Evolutionary conservation across 1,284 basidiomycete species (phyloP).

Genomic region (Mycosarcoma maydis): DNA sequence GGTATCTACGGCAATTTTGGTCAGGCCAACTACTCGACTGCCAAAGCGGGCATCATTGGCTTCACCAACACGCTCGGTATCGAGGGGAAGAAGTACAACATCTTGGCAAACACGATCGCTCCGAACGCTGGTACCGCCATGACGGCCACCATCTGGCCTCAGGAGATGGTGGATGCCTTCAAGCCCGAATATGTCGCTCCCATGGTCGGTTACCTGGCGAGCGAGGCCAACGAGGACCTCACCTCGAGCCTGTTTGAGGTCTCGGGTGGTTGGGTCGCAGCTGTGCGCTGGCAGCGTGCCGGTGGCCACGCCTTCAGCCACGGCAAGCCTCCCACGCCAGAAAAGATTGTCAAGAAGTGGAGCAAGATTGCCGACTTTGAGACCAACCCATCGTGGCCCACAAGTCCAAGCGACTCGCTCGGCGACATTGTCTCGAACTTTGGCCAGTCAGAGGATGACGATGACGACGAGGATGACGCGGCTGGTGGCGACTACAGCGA

Average conservation of each 20-base stretch:
- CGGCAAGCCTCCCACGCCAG: slow-evolving; percentile 57
- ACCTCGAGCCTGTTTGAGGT: slow-evolving; percentile 87
- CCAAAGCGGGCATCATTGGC: slow-evolving; percentile 92
- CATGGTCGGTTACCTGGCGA: slow-evolving; percentile 88
- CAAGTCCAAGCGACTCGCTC: slow-evolving; percentile 57
- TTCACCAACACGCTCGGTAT: slow-evolving; percentile 88
- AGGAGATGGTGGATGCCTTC: slow-evolving; percentile 93
- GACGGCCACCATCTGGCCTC: slow-evolving; percentile 73
- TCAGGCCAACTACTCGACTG: slow-evolving; percentile 80
- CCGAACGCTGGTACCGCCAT: slow-evolving; percentile 78
- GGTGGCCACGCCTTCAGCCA: slow-evolving; percentile 73
- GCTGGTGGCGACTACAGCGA: slow-evolving; percentile 73
- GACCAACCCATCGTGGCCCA: slow-evolving; percentile 64
- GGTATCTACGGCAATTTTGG: slow-evolving; percentile 95
- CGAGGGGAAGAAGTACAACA: slow-evolving; percentile 88
- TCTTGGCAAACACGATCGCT: slow-evolving; percentile 88
- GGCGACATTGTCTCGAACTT: slow-evolving; percentile 64
- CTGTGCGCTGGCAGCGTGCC: slow-evolving; percentile 91
- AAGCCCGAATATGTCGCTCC: slow-evolving; percentile 94
- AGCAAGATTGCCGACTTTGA: slow-evolving; percentile 63
- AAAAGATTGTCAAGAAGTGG: slow-evolving; percentile 62
- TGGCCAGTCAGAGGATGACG: slow-evolving; percentile 52
- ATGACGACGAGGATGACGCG: slow-evolving; percentile 54
- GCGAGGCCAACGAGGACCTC: slow-evolving; percentile 78
- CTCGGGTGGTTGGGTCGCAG: slow-evolving; percentile 89